phyloP scores from a whole-genome alignment of 2,329 filamentous ascomycete genomes.

The Aspergillus pseudoviridinutans region DNA sequence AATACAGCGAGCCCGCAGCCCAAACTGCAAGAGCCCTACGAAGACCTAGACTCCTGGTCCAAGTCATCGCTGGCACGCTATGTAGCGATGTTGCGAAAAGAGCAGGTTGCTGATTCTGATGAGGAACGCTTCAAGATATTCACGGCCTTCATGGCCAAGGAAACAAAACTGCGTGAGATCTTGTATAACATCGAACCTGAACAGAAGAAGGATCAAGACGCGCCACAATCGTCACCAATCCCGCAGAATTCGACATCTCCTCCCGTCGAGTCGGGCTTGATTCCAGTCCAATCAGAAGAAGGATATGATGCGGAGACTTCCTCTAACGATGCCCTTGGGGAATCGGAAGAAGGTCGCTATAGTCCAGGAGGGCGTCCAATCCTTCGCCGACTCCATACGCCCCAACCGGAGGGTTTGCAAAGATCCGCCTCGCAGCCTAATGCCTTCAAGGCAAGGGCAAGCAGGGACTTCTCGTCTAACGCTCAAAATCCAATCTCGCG shows the following conservation, averaged over 20 bases:
- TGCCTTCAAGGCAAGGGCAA: neutral
- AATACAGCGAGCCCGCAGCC: conserved; percentile 8
- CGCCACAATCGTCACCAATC: conserved; percentile 8
- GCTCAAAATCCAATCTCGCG: conserved; percentile 10
- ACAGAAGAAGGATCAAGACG: conserved; percentile 18
- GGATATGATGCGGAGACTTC: neutral
- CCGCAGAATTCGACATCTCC: conserved; percentile 5
- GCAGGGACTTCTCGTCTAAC: conserved; percentile 1
- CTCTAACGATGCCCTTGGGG: conserved; percentile 9
- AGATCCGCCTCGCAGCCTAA: conserved; percentile 25
- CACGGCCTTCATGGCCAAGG: conserved; percentile 46
- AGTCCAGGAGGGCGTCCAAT: conserved; percentile 54
- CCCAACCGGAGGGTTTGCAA: conserved; percentile 15
- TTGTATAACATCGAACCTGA: conserved; percentile 48
- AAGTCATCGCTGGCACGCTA: conserved; percentile 53
- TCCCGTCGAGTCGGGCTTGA: conserved; percentile 29
- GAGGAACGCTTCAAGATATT: conserved; percentile 53
- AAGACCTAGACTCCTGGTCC: conserved; percentile 55
- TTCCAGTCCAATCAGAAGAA: conserved; percentile 30
- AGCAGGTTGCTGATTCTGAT: conserved; percentile 46
- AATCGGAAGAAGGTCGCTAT: conserved; percentile 38
- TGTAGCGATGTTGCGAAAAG: conserved; percentile 52
- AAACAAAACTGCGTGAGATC: conserved; percentile 45
- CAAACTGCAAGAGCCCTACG: conserved; percentile 42
- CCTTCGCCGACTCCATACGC: conserved; percentile 25